These are phyloP conservation scores for Volvariella volvacea DNA, from an alignment of 1,284 basidiomycete species.

Conservation along the genomic window DNA sequence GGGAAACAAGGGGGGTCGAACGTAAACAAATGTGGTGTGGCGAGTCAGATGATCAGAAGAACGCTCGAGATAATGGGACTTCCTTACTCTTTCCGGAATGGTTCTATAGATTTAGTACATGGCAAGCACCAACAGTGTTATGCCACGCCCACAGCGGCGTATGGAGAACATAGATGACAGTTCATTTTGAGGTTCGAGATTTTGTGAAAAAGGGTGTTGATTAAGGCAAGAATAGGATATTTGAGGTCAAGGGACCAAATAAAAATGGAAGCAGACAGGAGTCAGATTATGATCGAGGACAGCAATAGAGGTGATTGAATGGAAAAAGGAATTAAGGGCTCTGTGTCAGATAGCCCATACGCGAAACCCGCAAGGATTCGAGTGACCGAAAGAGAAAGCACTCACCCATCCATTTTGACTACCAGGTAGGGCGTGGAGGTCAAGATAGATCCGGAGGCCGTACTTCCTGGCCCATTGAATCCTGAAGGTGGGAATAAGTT, in stretches of 20 bases:
- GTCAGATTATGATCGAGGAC: slow-evolving; percentile 5
- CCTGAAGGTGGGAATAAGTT: slow-evolving; percentile 27
- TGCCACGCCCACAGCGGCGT: too few relatives aligned
- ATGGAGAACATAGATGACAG: too few relatives aligned
- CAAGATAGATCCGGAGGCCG: slow-evolving; percentile 84
- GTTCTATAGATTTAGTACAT: slow-evolving; percentile 21
- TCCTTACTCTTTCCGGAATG: slow-evolving; percentile 35
- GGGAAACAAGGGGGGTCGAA: too few relatives aligned
- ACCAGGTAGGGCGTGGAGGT: slow-evolving; percentile 69
- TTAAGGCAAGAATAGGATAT: too few relatives aligned
- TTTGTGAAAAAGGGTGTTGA: too few relatives aligned
- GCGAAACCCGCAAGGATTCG: too few relatives aligned
- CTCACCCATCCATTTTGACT: slow-evolving; percentile 68
- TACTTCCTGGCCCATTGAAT: slow-evolving; percentile 90
- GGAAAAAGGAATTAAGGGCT: background rate
- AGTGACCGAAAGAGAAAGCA: background rate
- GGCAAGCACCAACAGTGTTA: too few relatives aligned
- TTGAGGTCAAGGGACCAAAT: too few relatives aligned
- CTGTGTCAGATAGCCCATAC: background rate
- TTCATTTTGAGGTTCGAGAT: too few relatives aligned
- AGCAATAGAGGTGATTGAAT: background rate
- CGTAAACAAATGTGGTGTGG: too few relatives aligned
- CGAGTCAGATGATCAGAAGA: too few relatives aligned
- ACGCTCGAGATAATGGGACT: too few relatives aligned
- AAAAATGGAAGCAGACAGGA: slow-evolving; percentile 4